phyloP scores from a whole-genome alignment of 208 protist genomes.

The Crithidia acanthocephali region DNA sequence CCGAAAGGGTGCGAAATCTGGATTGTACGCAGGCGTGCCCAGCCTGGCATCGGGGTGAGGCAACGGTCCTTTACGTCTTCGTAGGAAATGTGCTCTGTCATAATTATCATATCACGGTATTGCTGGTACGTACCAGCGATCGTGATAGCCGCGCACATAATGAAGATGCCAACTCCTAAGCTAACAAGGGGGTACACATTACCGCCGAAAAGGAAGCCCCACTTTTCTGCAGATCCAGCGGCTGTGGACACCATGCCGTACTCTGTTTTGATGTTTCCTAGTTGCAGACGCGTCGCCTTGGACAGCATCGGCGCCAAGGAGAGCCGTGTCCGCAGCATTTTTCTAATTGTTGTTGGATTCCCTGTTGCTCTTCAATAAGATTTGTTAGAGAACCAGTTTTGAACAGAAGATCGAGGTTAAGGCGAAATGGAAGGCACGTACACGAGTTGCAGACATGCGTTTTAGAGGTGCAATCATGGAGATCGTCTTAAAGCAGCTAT shows the following conservation, averaged over 20 bases:
- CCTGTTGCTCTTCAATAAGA: neutral
- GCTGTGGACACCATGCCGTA: conserved; percentile 83
- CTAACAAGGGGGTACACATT: conserved; percentile 72
- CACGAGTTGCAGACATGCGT: too few species aligned
- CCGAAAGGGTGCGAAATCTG: conserved; percentile 70
- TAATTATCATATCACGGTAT: conserved; percentile 86
- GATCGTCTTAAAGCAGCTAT: too few species aligned
- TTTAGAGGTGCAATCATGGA: too few species aligned
- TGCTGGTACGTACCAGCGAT: conserved; percentile 75
- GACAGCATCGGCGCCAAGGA: conserved; percentile 74
- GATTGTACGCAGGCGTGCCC: conserved; percentile 68
- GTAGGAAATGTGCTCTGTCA: conserved; percentile 87
- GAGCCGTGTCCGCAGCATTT: conserved; percentile 32
- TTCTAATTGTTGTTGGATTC: conserved; percentile 2
- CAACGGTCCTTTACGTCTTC: conserved; percentile 91
- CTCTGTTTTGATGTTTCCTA: conserved; percentile 91
- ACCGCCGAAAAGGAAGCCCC: conserved; percentile 79
- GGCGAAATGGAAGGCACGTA: too few species aligned
- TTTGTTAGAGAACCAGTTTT: neutral
- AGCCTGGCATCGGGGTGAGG: conserved; percentile 88
- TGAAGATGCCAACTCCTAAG: conserved; percentile 37
- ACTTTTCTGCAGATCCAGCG: conserved; percentile 87
- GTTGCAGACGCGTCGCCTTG: conserved; percentile 84
- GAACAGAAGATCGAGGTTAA: neutral
- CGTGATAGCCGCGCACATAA: conserved; percentile 41